phyloP scores from a whole-genome alignment of 306 rosid genomes.

The Psophocarpus tetragonolobus region DNA sequence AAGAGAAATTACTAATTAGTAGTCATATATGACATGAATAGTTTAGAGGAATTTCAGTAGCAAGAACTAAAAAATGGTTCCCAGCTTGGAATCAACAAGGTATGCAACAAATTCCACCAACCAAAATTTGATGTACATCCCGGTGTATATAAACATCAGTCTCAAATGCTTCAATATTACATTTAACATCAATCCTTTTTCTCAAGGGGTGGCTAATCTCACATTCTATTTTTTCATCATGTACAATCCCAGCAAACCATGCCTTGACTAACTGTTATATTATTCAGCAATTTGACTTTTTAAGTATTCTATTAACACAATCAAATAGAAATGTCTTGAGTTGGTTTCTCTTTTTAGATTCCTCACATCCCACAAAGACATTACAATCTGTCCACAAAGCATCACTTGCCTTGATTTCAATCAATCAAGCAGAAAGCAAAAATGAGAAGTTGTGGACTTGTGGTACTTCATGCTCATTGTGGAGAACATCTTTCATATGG shows the following conservation, averaged over 20 bases:
- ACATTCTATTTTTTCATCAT: constrained; percentile 67
- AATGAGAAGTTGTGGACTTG: constrained; percentile 45
- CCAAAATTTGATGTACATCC: constrained; percentile 52
- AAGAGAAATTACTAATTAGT: not conserved
- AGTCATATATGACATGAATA: not conserved
- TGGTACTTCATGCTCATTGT: constrained; percentile 29
- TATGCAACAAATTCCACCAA: constrained; percentile 64
- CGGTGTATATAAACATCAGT: constrained; percentile 53
- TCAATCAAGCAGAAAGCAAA: constrained; percentile 44
- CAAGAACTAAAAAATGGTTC: not conserved
- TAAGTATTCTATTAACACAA: constrained; percentile 59
- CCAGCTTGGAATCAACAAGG: constrained; percentile 31
- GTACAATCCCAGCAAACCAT: constrained; percentile 43
- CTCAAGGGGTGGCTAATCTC: constrained; percentile 70
- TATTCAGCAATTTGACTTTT: constrained; percentile 51
- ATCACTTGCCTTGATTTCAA: constrained; percentile 45
- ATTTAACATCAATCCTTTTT: constrained; percentile 75
- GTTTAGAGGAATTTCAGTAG: constrained; percentile 25
- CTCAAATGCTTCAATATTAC: constrained; percentile 65
- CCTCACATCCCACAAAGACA: constrained; percentile 21
- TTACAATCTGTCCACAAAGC: constrained; percentile 35
- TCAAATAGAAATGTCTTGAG: constrained; percentile 59
- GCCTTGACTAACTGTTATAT: constrained; percentile 43
- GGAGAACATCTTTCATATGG: constrained; percentile 58
- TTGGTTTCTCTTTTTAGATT: constrained; percentile 39